phyloP scores from a whole-genome alignment of 75 land plant genomes.

The Picea glauca region DNA sequence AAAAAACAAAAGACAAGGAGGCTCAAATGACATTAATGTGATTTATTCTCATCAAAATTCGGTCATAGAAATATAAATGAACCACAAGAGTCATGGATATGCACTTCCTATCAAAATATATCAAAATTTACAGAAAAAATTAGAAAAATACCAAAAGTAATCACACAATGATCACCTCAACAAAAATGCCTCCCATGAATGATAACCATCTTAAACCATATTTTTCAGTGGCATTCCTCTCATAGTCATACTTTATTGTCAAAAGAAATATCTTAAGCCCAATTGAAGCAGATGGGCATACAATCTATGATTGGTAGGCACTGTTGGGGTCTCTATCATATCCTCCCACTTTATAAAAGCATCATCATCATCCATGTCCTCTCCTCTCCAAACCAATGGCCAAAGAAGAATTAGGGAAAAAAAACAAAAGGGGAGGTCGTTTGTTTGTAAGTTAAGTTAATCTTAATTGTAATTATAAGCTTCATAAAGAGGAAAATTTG shows the following conservation, averaged over 20 bases:
- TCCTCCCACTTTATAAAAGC: constrained; percentile 71
- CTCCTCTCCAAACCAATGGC: too few relatives aligned
- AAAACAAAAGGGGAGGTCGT: background rate
- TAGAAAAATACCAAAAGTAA: too few relatives aligned
- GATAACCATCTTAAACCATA: constrained; percentile 47
- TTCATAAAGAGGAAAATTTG: constrained; percentile 65
- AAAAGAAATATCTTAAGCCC: constrained; percentile 62
- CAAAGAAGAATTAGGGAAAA: too few relatives aligned
- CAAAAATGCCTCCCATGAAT: constrained; percentile 55
- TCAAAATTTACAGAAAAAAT: too few relatives aligned
- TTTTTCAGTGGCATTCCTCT: constrained; percentile 55
- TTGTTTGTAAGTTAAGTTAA: background rate
- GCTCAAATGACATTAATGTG: too few relatives aligned
- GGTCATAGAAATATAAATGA: too few relatives aligned
- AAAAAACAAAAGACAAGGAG: background rate
- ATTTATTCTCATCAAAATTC: too few relatives aligned
- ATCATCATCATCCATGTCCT: too few relatives aligned
- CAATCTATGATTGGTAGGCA: constrained; percentile 47
- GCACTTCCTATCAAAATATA: too few relatives aligned
- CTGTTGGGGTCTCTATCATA: constrained; percentile 44
- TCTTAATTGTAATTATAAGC: constrained; percentile 54
- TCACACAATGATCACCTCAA: constrained; percentile 42
- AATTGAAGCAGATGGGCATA: constrained; percentile 40
- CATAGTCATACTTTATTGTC: constrained; percentile 63
- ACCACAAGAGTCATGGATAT: too few relatives aligned